phyloP scores from a whole-genome alignment of 2,329 filamentous ascomycete species.

The Chaetomium olivaceum region DNA sequence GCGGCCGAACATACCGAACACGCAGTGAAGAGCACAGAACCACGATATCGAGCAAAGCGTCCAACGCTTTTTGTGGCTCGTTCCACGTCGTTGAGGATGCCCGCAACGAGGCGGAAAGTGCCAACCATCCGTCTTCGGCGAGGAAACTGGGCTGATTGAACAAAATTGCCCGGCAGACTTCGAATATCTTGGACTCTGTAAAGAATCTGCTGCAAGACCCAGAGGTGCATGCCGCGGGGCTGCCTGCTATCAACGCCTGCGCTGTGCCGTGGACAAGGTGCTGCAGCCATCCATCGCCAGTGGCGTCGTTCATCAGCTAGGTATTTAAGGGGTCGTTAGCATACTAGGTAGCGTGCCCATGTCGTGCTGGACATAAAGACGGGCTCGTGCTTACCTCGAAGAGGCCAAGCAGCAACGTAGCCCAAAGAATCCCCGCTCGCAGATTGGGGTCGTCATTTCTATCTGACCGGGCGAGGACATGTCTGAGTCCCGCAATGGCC shows the following conservation, averaged over 20 bases:
- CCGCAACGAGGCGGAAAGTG: not conserved
- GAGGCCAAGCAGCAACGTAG: not conserved
- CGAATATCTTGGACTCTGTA: constrained; percentile 3
- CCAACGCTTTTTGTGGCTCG: not conserved
- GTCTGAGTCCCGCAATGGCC: not conserved
- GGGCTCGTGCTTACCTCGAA: not conserved
- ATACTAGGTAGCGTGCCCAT: not conserved
- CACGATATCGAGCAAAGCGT: constrained; percentile 1
- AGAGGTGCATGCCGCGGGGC: not conserved
- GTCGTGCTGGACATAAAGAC: not conserved
- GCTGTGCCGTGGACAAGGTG: constrained; percentile 4
- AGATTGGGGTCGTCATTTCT: not conserved
- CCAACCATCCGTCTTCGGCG: constrained; percentile 2
- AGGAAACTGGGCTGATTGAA: not conserved
- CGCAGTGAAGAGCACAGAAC: constrained; percentile 4
- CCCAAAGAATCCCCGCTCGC: not conserved
- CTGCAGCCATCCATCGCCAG: constrained; percentile 1
- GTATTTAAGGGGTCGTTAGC: not conserved
- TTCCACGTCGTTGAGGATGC: not conserved
- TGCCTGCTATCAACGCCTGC: constrained; percentile 4
- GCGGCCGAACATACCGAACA: not conserved
- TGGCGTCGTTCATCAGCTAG: constrained; percentile 3
- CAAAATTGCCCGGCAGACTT: not conserved
- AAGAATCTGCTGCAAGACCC: constrained; percentile 5
- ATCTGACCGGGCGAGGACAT: not conserved